A percentile compares a stretch with the other conserved stretches of the same genome.
phyloP scores from a whole-genome alignment of 306 rosid genomes.

The Cicer bijugum region DNA sequence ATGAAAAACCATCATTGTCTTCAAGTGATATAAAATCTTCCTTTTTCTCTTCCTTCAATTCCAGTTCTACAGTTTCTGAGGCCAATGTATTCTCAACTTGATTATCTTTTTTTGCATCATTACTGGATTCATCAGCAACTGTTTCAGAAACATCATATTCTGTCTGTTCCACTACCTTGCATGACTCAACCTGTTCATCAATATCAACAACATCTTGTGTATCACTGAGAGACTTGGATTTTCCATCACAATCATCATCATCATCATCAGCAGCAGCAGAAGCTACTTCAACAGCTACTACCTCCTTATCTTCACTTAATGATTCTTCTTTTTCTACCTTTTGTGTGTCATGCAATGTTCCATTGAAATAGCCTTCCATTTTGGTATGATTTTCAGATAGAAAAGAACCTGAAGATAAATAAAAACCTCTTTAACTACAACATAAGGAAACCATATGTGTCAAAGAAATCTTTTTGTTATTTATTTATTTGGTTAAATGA shows the following conservation, averaged over 20 bases:
- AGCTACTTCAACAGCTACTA: slow-evolving; percentile 40
- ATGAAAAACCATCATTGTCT: not conserved
- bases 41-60: slow-evolving; percentile 33
- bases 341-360: slow-evolving; percentile 42
- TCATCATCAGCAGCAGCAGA: slow-evolving; percentile 14
- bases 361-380: slow-evolving; percentile 62
- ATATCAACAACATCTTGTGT: slow-evolving; percentile 18
- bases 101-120: slow-evolving; percentile 21
- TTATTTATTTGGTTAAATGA: not conserved
- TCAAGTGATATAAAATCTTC: slow-evolving; percentile 18
- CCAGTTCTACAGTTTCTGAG: slow-evolving; percentile 31
- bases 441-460: slow-evolving; percentile 10
- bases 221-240: slow-evolving; percentile 23
- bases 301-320: slow-evolving; percentile 34
- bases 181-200: slow-evolving; percentile 38
- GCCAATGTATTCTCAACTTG: slow-evolving; percentile 9
- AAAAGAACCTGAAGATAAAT: slow-evolving; percentile 7
- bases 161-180: slow-evolving; percentile 22
- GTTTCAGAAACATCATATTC: slow-evolving; percentile 37
- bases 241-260: not conserved
- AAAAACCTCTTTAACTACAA: slow-evolving; percentile 42
- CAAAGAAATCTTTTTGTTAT: slow-evolving; percentile 7
- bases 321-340: slow-evolving; percentile 41
- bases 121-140: slow-evolving; percentile 38
- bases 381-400: slow-evolving; percentile 27